Evolutionary conservation across 352 stramenopile species (phyloP).

Genomic region (Pythium grandisporangium): DNA sequence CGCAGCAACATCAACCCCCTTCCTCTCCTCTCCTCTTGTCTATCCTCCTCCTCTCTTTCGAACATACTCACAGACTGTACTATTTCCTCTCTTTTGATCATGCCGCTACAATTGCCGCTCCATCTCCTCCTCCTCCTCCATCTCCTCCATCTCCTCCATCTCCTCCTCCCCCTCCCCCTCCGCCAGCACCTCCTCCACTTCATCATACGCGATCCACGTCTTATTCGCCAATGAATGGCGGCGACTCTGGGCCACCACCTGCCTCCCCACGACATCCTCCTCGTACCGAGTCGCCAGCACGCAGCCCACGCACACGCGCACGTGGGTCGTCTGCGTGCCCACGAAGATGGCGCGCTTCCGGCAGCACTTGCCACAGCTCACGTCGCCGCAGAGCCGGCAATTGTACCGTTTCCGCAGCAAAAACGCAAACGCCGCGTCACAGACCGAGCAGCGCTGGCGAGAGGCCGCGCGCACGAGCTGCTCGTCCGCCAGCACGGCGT

Average conservation of each 20-base stretch:
- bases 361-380: conserved; percentile 58
- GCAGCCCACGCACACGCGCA: conserved; percentile 72
- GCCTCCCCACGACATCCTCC: conserved; percentile 32
- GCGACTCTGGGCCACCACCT: conserved; percentile 23
- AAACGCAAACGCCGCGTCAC: conserved; percentile 59
- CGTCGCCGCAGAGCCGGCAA: conserved; percentile 65
- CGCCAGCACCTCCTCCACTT: conserved; percentile 46
- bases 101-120: too few species aligned
- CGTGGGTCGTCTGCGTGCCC: conserved; percentile 39
- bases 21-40: too few species aligned
- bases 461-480: conserved; percentile 31
- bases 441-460: conserved; percentile 53
- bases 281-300: conserved; percentile 61
- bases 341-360: conserved; percentile 67
- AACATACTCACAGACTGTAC: too few species aligned
- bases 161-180: conserved; percentile 4
- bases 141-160: conserved; percentile 3
- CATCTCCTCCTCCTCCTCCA: too few species aligned
- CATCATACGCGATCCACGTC: conserved; percentile 65
- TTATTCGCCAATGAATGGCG: conserved; percentile 51
- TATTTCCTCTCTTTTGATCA: too few species aligned
- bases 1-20: too few species aligned
- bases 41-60: too few species aligned
- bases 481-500: conserved; percentile 29
- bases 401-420: conserved; percentile 68